Evolutionary conservation across 805 yeast genomes (phyloP), one percentile per base, ranked within the genome.

Genomic region (Metschnikowia koreensis): DNA sequence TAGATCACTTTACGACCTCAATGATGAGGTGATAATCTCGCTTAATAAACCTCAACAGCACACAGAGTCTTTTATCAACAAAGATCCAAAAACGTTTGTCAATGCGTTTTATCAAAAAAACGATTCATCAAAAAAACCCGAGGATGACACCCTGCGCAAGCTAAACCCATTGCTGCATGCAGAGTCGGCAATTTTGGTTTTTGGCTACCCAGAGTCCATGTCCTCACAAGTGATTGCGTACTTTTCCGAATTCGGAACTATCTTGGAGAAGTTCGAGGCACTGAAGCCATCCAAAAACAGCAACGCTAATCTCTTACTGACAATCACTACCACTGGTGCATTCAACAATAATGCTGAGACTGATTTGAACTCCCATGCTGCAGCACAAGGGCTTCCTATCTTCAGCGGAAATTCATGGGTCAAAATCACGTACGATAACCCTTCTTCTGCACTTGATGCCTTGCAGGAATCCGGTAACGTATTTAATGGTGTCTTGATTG

Each of bases 381-480:
- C 46, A 15, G 17, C 51, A 5, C 46, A 36, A 6, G 22, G 55
- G 11, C 53, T 53, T 51, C 96, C 97, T 3, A 85, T 93, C 8
- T 87, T 82, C 67, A 80, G 92, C 11, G 98, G 98, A 1, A 80
- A 83, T 43, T 84, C 89, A 38, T 93, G 98, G 98, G 83, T 92
- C n/a, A 88, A 91, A 64, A 66, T 93, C 48, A 92, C 97, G 3
- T 94, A 82, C 66, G 86, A 83, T 51, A 85, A 84, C 52, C 81
- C 87, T 7, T 73, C 85, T 1, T 79, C 92, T 9, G 97, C 96
- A 2, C 67, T 82, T 15, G 82, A 96, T 50, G 97, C 99, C 0
- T 71, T 92, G 41, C 84, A 87, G 57, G 97, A 91, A 63, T 88
- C 89, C 64, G 96, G 96, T 4, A 67, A 76, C 11, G 78, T 84